phyloP scores from a whole-genome alignment of 1,139 yeast genomes.

The Debaryomyces singareniensis region DNA sequence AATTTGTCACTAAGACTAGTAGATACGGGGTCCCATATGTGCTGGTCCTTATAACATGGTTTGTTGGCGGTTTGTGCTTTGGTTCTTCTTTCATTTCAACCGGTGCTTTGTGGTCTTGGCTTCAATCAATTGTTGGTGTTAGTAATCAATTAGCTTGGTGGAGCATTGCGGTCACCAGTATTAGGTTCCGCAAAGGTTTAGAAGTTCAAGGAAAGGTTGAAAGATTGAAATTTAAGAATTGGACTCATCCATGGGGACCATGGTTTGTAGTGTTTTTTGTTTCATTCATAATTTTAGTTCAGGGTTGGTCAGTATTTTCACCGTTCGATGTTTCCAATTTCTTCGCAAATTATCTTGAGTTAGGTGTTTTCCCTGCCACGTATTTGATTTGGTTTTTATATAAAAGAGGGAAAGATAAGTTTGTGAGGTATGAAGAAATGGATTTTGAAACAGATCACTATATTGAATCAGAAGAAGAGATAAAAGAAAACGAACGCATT shows the following conservation, averaged over 20 bases:
- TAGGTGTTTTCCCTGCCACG: constrained; percentile 31
- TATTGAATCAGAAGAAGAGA: constrained; percentile 44
- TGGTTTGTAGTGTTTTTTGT: constrained; percentile 32
- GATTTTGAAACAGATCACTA: constrained; percentile 60
- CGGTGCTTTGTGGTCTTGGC: constrained; percentile 40
- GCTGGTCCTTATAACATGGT: constrained; percentile 35
- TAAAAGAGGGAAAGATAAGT: constrained; percentile 39
- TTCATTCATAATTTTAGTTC: constrained; percentile 30
- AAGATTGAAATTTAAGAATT: constrained; percentile 29
- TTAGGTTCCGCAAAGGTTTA: constrained; percentile 35
- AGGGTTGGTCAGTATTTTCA: constrained; percentile 48
- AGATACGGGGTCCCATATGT: constrained; percentile 34
- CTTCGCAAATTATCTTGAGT: constrained; percentile 32
- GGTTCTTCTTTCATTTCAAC: constrained; percentile 40
- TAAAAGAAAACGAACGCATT: constrained; percentile 28
- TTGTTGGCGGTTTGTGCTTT: constrained; percentile 36
- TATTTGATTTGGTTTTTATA: constrained; percentile 40
- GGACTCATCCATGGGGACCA: constrained; percentile 41
- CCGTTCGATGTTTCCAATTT: constrained; percentile 36
- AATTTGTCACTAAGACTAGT: constrained; percentile 26
- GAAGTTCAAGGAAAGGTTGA: constrained; percentile 29
- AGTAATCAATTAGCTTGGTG: constrained; percentile 40
- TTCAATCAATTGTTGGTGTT: constrained; percentile 38
- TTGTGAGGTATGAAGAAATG: constrained; percentile 47
- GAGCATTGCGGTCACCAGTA: constrained; percentile 32